Evolutionary conservation across 345 rosid species (phyloP), one percentile per base, ranked within the genome.

Genomic region (Bruguiera gymnorhiza): DNA sequence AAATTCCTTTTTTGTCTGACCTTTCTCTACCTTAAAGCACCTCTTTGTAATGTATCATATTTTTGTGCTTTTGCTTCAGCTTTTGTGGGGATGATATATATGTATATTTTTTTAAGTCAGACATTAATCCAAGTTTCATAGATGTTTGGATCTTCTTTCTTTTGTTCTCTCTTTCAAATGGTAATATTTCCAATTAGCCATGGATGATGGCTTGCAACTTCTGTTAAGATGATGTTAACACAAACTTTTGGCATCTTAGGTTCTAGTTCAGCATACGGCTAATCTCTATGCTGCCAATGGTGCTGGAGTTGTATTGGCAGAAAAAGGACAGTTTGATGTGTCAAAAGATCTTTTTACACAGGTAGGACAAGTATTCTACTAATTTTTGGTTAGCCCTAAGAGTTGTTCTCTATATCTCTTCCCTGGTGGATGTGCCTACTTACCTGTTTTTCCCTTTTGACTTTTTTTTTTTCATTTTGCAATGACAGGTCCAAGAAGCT

Each of bases 241-340:
- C 20, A 15, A 57, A 32, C 29, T 29, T 64, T 72, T 43, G 67
- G 0, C 50, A 23, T 59, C 73, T 13, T 79, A 95, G 99, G 99
- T 95, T 77, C 88, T 92, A 60, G 87, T 86, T 73, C 93, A 95
- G 80, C 97, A 92, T 76, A 83, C 85, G 67, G 83, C 95, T 80
- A 95, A 95, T 79, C 73, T 95, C 64, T 95, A 90, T 81, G 99
- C 97, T 75, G 99, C 99, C 76, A 92, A 95, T 76, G 97, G 99
- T 61, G 96, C 99, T 67, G 97, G 89, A 73, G 88, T 95, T 29
- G 86, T 95, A 80, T 84, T 95, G 77, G 99, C 99, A 48, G 99
- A 95, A 83, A 95, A 88, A 83, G 97, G 97, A 55, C 95, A 92
- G 39, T 95, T 95, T 60, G 97, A 95, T 80, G 93, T 95, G 70